Evolutionary conservation across 2,329 filamentous ascomycete species (phyloP).

Genomic region (Aspergillus costaricaensis): DNA sequence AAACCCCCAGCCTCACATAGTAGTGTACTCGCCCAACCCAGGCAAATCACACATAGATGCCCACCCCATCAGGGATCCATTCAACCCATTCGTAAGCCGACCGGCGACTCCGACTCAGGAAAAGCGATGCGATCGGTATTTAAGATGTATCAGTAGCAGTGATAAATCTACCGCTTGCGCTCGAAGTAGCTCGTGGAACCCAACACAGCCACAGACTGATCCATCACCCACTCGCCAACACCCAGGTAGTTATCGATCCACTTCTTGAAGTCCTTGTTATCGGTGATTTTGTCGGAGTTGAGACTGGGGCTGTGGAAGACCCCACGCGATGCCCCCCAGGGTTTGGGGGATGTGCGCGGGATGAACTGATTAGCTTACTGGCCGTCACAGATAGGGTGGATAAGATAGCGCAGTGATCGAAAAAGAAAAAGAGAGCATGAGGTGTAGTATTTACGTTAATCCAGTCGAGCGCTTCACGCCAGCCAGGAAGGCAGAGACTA

Average conservation of each 20-base stretch:
- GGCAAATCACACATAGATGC: neutral
- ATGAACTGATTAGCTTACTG: conserved; percentile 31
- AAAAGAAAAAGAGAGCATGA: conserved; percentile 17
- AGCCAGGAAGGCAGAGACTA: conserved; percentile 93
- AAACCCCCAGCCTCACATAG: neutral
- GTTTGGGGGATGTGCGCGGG: conserved; percentile 26
- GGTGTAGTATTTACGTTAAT: conserved; percentile 75
- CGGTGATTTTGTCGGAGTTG: conserved; percentile 80
- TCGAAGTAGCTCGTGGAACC: conserved; percentile 89
- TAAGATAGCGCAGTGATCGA: neutral
- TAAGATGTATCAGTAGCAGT: neutral
- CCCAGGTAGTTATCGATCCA: conserved; percentile 95
- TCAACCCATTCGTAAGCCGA: neutral
- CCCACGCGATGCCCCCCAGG: conserved; percentile 29
- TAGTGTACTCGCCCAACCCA: neutral
- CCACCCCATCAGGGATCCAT: neutral
- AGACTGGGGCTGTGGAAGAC: conserved; percentile 64
- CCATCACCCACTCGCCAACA: conserved; percentile 97
- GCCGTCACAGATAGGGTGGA: neutral
- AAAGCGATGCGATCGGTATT: neutral
- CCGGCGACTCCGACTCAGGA: neutral
- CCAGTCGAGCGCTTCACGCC: conserved; percentile 97
- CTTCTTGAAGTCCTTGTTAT: conserved; percentile 78
- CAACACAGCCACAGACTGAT: conserved; percentile 90
- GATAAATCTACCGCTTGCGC: conserved; percentile 67